Conservation (phyloP, 306 rosid species). For the Herpetospermum pedunculosum region DNA sequence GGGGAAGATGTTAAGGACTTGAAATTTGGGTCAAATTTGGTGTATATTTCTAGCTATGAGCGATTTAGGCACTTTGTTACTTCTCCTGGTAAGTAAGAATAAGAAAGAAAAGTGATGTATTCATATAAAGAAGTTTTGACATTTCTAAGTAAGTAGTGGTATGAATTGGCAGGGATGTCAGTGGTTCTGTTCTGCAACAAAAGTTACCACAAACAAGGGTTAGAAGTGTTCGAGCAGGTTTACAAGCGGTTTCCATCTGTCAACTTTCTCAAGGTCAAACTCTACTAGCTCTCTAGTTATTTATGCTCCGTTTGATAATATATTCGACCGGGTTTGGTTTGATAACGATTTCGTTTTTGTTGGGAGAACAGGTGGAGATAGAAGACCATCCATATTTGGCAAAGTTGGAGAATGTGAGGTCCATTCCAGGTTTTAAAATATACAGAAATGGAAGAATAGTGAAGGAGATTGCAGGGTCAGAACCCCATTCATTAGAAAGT, state of each 20-base stretch:
- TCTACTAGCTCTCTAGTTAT: not conserved
- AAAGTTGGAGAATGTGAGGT: conserved; percentile 64
- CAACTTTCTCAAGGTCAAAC: conserved; percentile 71
- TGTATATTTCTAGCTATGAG: conserved; percentile 58
- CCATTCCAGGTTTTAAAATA: conserved; percentile 72
- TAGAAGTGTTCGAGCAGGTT: conserved; percentile 59
- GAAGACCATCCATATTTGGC: conserved; percentile 81
- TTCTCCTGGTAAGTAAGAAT: conserved; percentile 48
- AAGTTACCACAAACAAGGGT: conserved; percentile 38
- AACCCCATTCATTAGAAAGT: conserved; percentile 53
- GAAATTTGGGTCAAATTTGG: conserved; percentile 75
- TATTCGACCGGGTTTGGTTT: too few species aligned
- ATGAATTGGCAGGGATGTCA: conserved; percentile 53
- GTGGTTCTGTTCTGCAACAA: conserved; percentile 80
- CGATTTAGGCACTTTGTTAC: conserved; percentile 75
- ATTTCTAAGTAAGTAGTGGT: not conserved
- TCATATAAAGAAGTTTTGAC: not conserved
- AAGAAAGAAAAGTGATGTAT: not conserved
- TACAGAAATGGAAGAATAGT: conserved; percentile 87
- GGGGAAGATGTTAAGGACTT: conserved; percentile 66
- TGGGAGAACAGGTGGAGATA: conserved; percentile 51
- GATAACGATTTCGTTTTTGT: too few species aligned
- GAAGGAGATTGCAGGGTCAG: conserved; percentile 58
- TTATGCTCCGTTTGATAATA: too few species aligned
- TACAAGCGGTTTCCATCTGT: conserved; percentile 81